These are phyloP conservation scores for Fagus crenata DNA, from an alignment of 306 rosid species.

Conservation along the genomic window DNA sequence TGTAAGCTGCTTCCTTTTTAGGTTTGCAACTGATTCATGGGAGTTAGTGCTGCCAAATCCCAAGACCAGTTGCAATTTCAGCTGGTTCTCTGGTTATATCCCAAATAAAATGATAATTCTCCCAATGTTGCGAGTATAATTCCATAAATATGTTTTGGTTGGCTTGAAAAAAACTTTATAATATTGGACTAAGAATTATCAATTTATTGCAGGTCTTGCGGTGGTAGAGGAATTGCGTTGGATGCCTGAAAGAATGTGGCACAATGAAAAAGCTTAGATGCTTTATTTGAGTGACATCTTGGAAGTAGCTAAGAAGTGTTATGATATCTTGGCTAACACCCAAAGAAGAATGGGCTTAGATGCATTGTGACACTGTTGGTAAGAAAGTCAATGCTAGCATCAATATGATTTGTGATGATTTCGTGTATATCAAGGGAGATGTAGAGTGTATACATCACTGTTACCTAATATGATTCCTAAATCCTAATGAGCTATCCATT, in stretches of 20 bases:
- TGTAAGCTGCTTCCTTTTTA: not conserved
- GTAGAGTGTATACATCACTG: too few species aligned
- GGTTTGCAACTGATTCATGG: not conserved
- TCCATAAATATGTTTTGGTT: not conserved
- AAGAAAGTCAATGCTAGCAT: not conserved
- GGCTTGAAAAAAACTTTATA: not conserved
- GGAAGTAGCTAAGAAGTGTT: not conserved
- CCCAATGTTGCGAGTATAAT: not conserved
- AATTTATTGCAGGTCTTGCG: not conserved
- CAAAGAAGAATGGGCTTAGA: not conserved
- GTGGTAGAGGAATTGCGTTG: not conserved
- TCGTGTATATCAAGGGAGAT: too few species aligned
- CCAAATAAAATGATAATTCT: not conserved
- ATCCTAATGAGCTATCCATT: too few species aligned
- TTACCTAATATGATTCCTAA: too few species aligned
- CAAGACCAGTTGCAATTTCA: not conserved
- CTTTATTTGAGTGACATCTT: not conserved
- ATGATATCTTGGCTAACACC: not conserved
- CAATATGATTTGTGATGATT: too few species aligned
- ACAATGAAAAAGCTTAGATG: not conserved
- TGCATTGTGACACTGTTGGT: not conserved
- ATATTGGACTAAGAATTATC: not conserved
- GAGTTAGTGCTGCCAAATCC: not conserved
- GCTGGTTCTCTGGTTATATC: not conserved
- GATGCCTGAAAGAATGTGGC: not conserved